Base-by-base conservation (phyloP, 345 rosid species). In the Eutrema yunnanense region DNA sequence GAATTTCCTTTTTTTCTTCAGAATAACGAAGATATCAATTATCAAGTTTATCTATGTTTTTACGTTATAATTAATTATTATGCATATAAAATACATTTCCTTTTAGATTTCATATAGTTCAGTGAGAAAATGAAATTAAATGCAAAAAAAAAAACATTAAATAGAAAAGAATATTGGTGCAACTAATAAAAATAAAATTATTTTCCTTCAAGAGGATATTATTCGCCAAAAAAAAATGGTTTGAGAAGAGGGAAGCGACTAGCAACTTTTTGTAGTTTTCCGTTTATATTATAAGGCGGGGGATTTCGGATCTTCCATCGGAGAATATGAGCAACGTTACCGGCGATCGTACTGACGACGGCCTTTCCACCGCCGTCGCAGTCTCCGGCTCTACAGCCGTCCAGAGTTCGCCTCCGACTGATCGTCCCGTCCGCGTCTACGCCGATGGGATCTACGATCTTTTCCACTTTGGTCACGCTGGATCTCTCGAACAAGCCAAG, bases 391-490 rank as follows among this genome's bases (percentile, higher is more conserved):
- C 70, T 29, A 11, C 65, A 8, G 10, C 65, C 37, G 58, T 62
- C 54, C 29, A 46, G 38, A 30, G 33, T 16, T 32, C 73, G 29
- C 69, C 83, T 75, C 84, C 81, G 5, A 62, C 85, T 11, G 86
- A 79, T 75, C 82, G 80, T 32, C 90, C 90, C n/a, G 81, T 87
- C 29, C 88, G 98, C 33, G 96, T 93, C 60, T 93, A 90, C 80
- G 98, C 98, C 71, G 97, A 93, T 73, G 98, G 98, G 83, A 93
- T 93, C 90, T 93, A 93, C 81, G 98, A 93, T 86, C 97, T 93
- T 63, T 90, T 93, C 82, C 98, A 93, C 74, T 93, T 90, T 48
- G 98, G 98, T 63, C 98, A 90, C 76, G 98, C 98, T 73, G 83
- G 97, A 72, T 86, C 98, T 29, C 97, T 93, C 75, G 98, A 93